These are phyloP conservation scores for Setaria viridis DNA, from an alignment of 202 grass and related monocot genomes.

Conservation along the genomic window DNA sequence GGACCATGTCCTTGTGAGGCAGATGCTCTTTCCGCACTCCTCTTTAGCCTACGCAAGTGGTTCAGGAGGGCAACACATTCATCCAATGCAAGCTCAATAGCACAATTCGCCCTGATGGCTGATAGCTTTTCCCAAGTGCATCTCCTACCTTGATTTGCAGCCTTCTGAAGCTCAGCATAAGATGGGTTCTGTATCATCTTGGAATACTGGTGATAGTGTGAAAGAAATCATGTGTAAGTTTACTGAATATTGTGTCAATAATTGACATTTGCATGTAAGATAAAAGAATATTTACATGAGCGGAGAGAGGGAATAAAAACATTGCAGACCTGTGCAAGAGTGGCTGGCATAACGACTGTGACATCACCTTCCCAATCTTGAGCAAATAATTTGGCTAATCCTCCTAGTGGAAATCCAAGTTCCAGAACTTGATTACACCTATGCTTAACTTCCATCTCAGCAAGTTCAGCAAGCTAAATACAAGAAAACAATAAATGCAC, in stretches of 20 bases:
- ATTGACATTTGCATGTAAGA: background rate
- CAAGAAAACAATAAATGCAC: constrained; percentile 11
- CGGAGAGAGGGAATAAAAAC: background rate
- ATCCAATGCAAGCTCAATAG: constrained; percentile 84
- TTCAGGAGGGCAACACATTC: constrained; percentile 86
- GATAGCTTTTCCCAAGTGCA: constrained; percentile 94
- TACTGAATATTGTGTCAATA: constrained; percentile 1
- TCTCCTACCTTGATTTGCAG: constrained; percentile 80
- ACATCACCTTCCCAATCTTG: constrained; percentile 98
- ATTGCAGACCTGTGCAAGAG: constrained; percentile 75
- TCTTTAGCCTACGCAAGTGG: constrained; percentile 88
- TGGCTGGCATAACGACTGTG: constrained; percentile 92
- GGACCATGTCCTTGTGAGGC: constrained; percentile 66
- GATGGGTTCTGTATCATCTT: constrained; percentile 96
- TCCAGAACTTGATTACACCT: constrained; percentile 90
- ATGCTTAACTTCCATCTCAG: constrained; percentile 96
- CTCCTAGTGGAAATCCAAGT: constrained; percentile 87
- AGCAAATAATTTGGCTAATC: constrained; percentile 85
- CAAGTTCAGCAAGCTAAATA: constrained; percentile 86
- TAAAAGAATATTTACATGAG: background rate
- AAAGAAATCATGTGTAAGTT: constrained; percentile 38
- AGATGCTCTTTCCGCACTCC: constrained; percentile 76
- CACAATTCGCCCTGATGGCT: constrained; percentile 91
- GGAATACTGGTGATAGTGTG: constrained; percentile 66
- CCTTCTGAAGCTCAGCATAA: constrained; percentile 86